Evolutionary conservation across 192 early-diverging fungal species (phyloP).

Genomic region (Gigaspora rosea): DNA sequence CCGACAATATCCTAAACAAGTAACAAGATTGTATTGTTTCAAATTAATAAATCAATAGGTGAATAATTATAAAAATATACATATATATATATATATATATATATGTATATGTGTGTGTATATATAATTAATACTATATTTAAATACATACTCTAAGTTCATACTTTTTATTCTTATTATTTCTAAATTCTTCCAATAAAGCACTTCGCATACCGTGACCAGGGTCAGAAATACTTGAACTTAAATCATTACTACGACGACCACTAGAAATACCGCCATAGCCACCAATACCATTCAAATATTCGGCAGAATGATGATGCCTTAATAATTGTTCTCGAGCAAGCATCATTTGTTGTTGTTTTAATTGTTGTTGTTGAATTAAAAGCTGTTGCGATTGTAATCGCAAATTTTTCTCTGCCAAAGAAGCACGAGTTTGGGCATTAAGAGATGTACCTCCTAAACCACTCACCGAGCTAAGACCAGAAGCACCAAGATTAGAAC

Average conservation of each 20-base stretch:
- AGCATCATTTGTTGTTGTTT: slow-evolving; percentile 43
- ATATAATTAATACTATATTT: background rate
- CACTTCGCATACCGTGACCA: slow-evolving; percentile 72
- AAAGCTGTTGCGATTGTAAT: slow-evolving; percentile 51
- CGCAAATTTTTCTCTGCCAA: slow-evolving; percentile 54
- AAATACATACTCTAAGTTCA: slow-evolving; percentile 74
- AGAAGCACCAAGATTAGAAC: slow-evolving; percentile 33
- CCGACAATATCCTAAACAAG: slow-evolving; percentile 82
- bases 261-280: slow-evolving; percentile 34
- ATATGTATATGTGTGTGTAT: background rate
- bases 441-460: slow-evolving; percentile 35
- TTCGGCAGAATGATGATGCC: slow-evolving; percentile 48
- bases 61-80: too few species aligned
- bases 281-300: slow-evolving; percentile 30
- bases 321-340: slow-evolving; percentile 54
- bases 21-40: too few species aligned
- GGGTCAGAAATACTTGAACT: slow-evolving; percentile 45
- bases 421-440: slow-evolving; percentile 28
- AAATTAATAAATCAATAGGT: too few species aligned
- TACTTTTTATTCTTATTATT: slow-evolving; percentile 96
- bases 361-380: slow-evolving; percentile 53
- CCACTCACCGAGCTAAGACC: slow-evolving; percentile 38
- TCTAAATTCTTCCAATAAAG: slow-evolving; percentile 95
- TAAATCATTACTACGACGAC: slow-evolving; percentile 38
- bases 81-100: too few species aligned